Evolutionary conservation across 495 filamentous ascomycete species (phyloP).

Genomic region (Neurospora sp.): DNA sequence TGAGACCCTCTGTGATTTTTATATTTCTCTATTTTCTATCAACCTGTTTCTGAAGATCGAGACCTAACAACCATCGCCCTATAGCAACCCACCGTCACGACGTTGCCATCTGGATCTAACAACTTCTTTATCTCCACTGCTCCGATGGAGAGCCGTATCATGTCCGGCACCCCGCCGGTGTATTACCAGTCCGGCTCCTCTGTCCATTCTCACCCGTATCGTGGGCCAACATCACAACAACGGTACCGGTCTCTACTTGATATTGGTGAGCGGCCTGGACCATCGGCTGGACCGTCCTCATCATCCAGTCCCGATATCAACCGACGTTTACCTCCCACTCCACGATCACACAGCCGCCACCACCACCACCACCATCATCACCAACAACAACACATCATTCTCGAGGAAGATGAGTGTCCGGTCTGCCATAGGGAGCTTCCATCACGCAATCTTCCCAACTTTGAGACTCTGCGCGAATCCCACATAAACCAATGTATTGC

Average conservation of each 20-base stretch:
- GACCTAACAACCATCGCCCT: background rate
- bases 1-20: background rate
- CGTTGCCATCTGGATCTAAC: constrained; percentile 11
- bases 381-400: constrained; percentile 26
- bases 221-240: constrained; percentile 11
- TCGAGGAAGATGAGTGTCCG: constrained; percentile 85
- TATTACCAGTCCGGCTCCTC: constrained; percentile 22
- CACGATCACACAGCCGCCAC: constrained; percentile 1
- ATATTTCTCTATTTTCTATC: background rate
- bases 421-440: constrained; percentile 75
- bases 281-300: constrained; percentile 11
- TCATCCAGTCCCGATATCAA: constrained; percentile 7
- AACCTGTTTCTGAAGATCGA: background rate
- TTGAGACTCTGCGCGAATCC: constrained; percentile 54
- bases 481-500: constrained; percentile 75
- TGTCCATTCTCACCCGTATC: background rate
- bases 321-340: constrained; percentile 15
- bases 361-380: background rate
- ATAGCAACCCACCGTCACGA: constrained; percentile 11
- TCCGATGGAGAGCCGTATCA: constrained; percentile 20
- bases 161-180: constrained; percentile 27
- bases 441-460: constrained; percentile 47
- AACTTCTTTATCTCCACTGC: constrained; percentile 5
- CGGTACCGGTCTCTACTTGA: constrained; percentile 18
- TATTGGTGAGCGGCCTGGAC: constrained; percentile 10